Base-by-base conservation (phyloP, 208 protist species). In the Leishmania turanica region DNA sequence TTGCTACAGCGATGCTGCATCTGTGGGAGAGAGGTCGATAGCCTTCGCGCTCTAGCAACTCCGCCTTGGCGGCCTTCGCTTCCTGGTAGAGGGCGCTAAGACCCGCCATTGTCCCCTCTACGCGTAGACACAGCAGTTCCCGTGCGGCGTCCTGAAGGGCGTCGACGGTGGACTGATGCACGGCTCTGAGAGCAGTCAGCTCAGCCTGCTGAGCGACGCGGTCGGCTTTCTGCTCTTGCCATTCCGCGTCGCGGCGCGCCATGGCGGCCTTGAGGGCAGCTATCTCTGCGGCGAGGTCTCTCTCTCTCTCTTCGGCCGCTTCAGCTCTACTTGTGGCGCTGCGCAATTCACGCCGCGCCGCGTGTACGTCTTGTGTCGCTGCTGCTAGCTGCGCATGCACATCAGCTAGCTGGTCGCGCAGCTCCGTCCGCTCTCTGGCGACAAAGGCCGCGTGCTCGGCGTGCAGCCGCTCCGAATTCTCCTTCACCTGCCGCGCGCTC, bases 81-180 rank as follows among this genome's bases (percentile, higher is more conserved):
- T 89, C 78, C n/a, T 85, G 80, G 78, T 88, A 89, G 7, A 79
- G 8, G 15, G 79, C 74, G 54, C 81, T 86, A 13, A 91, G 83
- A n/a, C 60, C 53, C 40, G 81, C 58, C 81, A 88, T 82, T 15
- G 81, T 75, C 27, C 80, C 73, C 82, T 91, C 88, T 11, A 89
- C 88, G 8, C 84, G 84, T 5, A 84, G 72, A 56, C 88, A 89
- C 68, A 91, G 75, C 60, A 88, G 65, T 78, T 91, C 88, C 13
- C 76, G 81, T 27, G 78, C 82, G 17, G 69, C 78, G 64, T 81
- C 83, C 54, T 78, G 82, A 56, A 87, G 47, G 40, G 74, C 77
- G 40, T 73, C 80, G 19, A 60, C 68, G 54, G 78, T 70, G 19
- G 60, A 27, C 19, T 80, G 82, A 31, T 87, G 79, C 24, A 81